Percentiles rank a stretch among this genome's conserved stretches.
Evolutionary conservation across 1,139 yeast genomes (phyloP).

Genomic region (Yamadazyma oceani): DNA sequence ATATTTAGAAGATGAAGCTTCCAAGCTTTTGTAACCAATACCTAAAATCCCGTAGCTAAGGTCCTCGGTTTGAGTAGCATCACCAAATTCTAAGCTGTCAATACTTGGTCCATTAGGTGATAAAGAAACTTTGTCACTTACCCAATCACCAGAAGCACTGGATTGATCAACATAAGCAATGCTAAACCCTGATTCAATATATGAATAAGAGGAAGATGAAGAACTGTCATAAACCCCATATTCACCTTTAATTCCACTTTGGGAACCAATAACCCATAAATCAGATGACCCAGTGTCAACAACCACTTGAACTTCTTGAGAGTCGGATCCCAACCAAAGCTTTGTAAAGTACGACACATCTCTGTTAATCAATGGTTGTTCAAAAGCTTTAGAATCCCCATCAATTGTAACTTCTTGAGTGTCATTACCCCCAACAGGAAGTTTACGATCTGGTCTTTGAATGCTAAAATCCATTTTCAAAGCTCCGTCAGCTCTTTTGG

Average conservation of each 20-base stretch:
- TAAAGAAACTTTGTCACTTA: constrained; percentile 39
- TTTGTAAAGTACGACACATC: constrained; percentile 49
- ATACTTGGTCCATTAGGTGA: constrained; percentile 9
- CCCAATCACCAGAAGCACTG: constrained; percentile 62
- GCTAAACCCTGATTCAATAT: constrained; percentile 31
- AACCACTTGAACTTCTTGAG: constrained; percentile 31
- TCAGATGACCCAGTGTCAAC: constrained; percentile 52
- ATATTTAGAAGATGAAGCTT: constrained; percentile 17
- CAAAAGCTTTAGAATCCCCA: constrained; percentile 15
- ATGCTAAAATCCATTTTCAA: constrained; percentile 13
- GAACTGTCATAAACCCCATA: constrained; percentile 15
- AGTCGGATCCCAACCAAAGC: constrained; percentile 35
- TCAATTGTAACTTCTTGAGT: background rate
- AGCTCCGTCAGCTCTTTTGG: constrained; percentile 14
- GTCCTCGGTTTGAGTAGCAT: constrained; percentile 1
- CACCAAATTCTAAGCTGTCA: constrained; percentile 4
- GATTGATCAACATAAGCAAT: constrained; percentile 63
- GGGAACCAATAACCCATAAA: constrained; percentile 34
- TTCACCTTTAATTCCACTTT: constrained; percentile 9
- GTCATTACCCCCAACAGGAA: background rate
- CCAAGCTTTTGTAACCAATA: constrained; percentile 36
- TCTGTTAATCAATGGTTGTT: constrained; percentile 39
- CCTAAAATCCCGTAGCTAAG: constrained; percentile 46
- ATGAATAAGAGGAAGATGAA: constrained; percentile 27
- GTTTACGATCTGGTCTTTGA: constrained; percentile 2